phyloP scores from a whole-genome alignment of 441 rosid genomes.

The Flueggea neowawraea region DNA sequence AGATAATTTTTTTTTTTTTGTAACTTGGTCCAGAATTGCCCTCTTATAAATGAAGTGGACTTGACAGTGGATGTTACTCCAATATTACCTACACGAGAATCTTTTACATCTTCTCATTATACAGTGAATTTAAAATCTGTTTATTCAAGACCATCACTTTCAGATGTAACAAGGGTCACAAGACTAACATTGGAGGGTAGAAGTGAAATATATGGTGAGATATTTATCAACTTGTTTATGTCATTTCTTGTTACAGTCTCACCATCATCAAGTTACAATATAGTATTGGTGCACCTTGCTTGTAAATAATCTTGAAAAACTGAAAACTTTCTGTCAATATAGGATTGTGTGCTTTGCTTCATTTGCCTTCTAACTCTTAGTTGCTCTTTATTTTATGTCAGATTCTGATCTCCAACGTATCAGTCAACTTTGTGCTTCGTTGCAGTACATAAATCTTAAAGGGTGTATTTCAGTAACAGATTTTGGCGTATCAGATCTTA shows the following conservation, averaged over 20 bases:
- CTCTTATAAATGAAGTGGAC: slow-evolving; percentile 55
- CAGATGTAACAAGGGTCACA: slow-evolving; percentile 33
- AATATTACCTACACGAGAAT: slow-evolving; percentile 35
- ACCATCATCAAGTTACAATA: no score
- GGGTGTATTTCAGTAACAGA: slow-evolving; percentile 72
- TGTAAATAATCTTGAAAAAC: no score
- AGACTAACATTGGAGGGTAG: slow-evolving; percentile 76
- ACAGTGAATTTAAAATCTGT: slow-evolving; percentile 19
- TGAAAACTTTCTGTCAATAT: no score
- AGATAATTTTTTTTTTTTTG: slow-evolving; percentile 26
- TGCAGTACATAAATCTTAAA: slow-evolving; percentile 64
- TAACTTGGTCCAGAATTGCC: slow-evolving; percentile 44
- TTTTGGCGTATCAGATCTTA: slow-evolving; percentile 52
- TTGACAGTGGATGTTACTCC: slow-evolving; percentile 63
- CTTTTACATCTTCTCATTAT: slow-evolving; percentile 41
- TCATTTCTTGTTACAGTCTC: no score
- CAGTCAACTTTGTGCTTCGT: slow-evolving; percentile 39
- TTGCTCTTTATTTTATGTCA: slow-evolving; percentile 28
- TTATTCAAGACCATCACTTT: slow-evolving; percentile 23
- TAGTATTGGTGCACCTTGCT: no score
- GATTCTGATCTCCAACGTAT: slow-evolving; percentile 53
- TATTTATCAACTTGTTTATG: no score
- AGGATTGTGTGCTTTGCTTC: not conserved
- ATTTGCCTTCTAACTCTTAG: slow-evolving; percentile 11
- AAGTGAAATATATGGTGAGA: slow-evolving; percentile 64